These are phyloP conservation scores for Phalaenopsis aphrodite DNA, from an alignment of 106 monocot genomes.

Conservation along the genomic window DNA sequence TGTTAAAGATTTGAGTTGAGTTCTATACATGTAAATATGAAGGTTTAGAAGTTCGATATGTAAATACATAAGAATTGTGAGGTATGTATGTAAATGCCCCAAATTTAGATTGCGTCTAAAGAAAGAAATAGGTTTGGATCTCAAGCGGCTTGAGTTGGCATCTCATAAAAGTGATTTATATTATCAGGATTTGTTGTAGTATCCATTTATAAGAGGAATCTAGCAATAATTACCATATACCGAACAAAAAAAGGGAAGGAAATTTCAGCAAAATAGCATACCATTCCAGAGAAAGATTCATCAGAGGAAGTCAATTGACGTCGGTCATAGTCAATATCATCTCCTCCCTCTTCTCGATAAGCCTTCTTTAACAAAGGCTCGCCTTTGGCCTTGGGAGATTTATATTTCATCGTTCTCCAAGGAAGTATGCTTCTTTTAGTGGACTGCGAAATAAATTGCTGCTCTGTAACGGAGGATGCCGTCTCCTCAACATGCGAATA, in stretches of 20 bases:
- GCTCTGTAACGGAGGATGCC: constrained; percentile 19
- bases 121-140: background rate
- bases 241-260: no score
- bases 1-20: no score
- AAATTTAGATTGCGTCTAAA: background rate
- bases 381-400: constrained; percentile 35
- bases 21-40: background rate
- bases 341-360: constrained; percentile 67
- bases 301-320: constrained; percentile 68
- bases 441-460: constrained; percentile 10
- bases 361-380: constrained; percentile 72
- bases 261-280: constrained; percentile 12
- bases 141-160: background rate
- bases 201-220: no score
- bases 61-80: no score
- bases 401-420: constrained; percentile 51
- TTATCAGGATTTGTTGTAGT: no score
- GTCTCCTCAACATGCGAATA: constrained; percentile 21
- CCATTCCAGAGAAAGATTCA: constrained; percentile 41
- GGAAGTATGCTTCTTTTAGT: constrained; percentile 53
- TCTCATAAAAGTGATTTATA: background rate
- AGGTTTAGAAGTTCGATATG: no score
- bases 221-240: no score
- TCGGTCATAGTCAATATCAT: constrained; percentile 81
- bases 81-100: background rate